Evolutionary conservation across 192 early-diverging fungal genomes (phyloP), one percentile per base, ranked within the genome.

Genomic region (Rhizophagus prolifer): DNA sequence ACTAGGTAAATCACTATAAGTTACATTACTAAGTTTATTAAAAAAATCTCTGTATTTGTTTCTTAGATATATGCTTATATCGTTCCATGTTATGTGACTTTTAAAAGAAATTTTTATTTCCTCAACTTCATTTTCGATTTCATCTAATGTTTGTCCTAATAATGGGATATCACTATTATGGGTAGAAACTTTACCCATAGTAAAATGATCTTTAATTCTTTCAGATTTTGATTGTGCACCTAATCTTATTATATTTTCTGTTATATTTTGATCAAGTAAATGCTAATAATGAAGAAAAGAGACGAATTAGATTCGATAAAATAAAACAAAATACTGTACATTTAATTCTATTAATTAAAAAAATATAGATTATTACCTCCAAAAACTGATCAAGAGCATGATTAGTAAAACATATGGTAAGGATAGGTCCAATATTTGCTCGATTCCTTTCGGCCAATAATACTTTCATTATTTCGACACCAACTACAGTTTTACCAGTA

Each of bases 331-430:
- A 8, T 0, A 38, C 36, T 38, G 36, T n/a, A n/a, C n/a, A n/a
- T n/a, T n/a, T n/a, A 38, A 34, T 38, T 9, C 7, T 8, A 38
- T 7, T 38, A 0, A 5, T 72, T 13, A 1, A 26, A 6, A 58
- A 46, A 70, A 30, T 50, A 14, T 8, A 50, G 0, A 8, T n/a
- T 26, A 8, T n/a, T 26, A 41, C 50, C 36, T 86, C 85, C 3
- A 91, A 63, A 66, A 91, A 91, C 72, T 90, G 87, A 58, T 90
- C 90, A 10, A 91, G 72, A 1, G 90, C 90, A 66, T 89, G 89
- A 72, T 90, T 90, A 9, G 89, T 90, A 63, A 83, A 88, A 44
- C 84, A 85, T n/a, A 90, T 81, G 41, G 82, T 77, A 3, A 90
- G 79, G 47, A 89, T 84, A 2, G 85, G 89, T 47, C 75, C 81